Base-by-base conservation (phyloP, 1,284 basidiomycete species). In the Tilletia setariae region DNA sequence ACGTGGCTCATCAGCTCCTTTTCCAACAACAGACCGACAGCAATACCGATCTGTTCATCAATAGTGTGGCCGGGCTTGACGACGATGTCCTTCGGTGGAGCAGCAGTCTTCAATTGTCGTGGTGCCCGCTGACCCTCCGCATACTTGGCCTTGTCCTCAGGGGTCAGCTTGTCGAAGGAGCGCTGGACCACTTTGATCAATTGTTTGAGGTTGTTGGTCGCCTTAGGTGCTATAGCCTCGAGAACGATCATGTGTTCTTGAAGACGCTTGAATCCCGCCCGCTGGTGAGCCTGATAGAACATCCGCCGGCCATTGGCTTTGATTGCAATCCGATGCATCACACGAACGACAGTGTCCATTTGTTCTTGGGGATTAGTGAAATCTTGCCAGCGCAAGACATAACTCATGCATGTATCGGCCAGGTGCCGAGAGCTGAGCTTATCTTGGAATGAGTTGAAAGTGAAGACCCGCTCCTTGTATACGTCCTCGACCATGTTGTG, bases 281-380 rank as follows among this genome's bases (percentile, higher is more conserved):
- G 78, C 28, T 70, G 66, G 25, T 67, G 56, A 7, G 44, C 69
- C 13, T 74, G 67, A 64, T 79, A 81, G 64, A 82, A 81, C 2
- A 76, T 67, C 2, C 69, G 70, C 13, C 68, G 70, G 49, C 75
- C 72, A 63, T 67, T 68, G 62, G 75, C 77, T 62, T 79, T 78
- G 72, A 82, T 73, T 2, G 74, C 73, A 28, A 80, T 67, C 4
- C 80, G 72, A 63, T 82, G 79, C 70, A 79, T 75, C 43, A 82
- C 75, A 0, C 71, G 68, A 1, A 78, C 77, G 6, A 81, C 76
- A 61, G 68, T 71, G 56, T 65, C 68, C 21, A 82, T 75, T 65
- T 80, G 76, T 23, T 74, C 75, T 11, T 72, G 68, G 47, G 72
- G 67, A 19, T 71, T 69, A 13, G 66, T 43, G 67, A 70, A 78